Percentiles rank a stretch among this genome's conserved stretches.
Evolutionary conservation across 208 protist species (phyloP).

Genomic region (Leishmania martiniquensis): DNA sequence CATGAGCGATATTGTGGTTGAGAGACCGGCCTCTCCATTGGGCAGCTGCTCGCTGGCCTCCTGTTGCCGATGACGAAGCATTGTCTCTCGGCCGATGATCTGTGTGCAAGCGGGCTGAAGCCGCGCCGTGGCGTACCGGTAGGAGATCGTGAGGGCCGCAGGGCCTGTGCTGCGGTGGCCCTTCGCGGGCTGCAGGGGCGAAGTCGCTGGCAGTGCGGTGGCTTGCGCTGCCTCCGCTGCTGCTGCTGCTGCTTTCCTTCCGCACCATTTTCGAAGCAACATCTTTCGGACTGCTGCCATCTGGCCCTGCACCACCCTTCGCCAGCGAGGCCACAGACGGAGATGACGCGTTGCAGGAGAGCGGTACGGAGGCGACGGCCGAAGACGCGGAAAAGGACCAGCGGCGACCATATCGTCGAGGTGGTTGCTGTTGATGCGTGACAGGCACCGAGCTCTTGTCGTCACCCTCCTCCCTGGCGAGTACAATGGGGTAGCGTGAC

Average conservation of each 20-base stretch:
- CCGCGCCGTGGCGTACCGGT: not conserved
- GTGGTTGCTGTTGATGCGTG: not conserved
- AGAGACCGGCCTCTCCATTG: not conserved
- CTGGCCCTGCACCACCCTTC: constrained; percentile 6
- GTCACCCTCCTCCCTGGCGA: constrained; percentile 9
- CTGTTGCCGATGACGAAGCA: not conserved
- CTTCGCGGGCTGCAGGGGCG: not conserved
- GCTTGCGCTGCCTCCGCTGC: not conserved
- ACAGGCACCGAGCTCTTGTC: not conserved
- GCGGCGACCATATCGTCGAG: not conserved
- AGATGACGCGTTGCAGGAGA: constrained; percentile 8
- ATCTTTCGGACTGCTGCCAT: not conserved
- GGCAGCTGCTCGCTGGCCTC: not conserved
- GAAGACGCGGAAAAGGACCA: not conserved
- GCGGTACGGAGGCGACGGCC: not conserved
- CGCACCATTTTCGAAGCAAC: not conserved
- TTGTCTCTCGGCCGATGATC: not conserved
- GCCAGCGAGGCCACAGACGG: constrained; percentile 7
- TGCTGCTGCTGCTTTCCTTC: constrained; percentile 5
- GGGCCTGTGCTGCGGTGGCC: not conserved
- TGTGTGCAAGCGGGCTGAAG: not conserved
- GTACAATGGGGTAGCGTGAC: constrained; percentile 26
- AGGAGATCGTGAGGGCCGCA: not conserved
- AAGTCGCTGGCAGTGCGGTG: not conserved
- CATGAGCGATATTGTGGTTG: not conserved